Base-by-base conservation (phyloP, 371 early-diverging fungal species). In the Coemansia linderi region DNA sequence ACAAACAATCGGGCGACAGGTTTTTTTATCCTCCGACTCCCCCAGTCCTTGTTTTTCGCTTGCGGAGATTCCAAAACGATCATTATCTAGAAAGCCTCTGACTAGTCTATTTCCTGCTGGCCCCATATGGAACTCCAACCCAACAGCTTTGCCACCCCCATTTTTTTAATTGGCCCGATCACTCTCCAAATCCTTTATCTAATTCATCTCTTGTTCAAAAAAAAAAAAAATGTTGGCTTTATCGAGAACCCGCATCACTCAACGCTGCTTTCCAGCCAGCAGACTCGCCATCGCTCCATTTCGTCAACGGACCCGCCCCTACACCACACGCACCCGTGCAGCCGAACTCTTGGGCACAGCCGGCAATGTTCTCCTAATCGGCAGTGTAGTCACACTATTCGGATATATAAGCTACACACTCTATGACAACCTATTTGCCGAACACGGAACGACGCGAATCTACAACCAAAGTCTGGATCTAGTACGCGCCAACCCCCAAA, bases 401-500 rank as follows among this genome's bases (percentile, higher is more conserved):
- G 80, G 73, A 0, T 81, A 66, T 46, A 73, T 78, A 37, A 72
- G 57, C 46, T 80, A 80, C 69, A 80, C 70, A 29, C 69, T 79
- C 10, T 79, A 79, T 68, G 79, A 79, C 39, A 80, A 75, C 43
- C 62, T 79, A 1, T 8, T 79, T 1, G 59, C 80, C 10, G 73
- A 72, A 9, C 38, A 48, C 57, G 80, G 80, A 15, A 54, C 68
- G 1, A 79, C 79, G 4, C 71, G 81, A 6, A 63, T 79, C 17
- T 79, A 79, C 61, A 79, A 79, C 63, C 59, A 80, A 19, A 72
- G 72, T 38, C 73, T 79, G 10, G 79, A 79, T 27, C 61, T 79
- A 6, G 40, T 79, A 15, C 62, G 80, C 0, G 73, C 73, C 1
- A 63, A 66, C 58, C 79, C 71, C 33, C 58, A 80, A 38, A 67